Percentiles rank a stretch among this genome's conserved stretches.
These are phyloP conservation scores for Paramarasmius palmivorus DNA, from an alignment of 1,284 basidiomycete species.

Conservation along the genomic window DNA sequence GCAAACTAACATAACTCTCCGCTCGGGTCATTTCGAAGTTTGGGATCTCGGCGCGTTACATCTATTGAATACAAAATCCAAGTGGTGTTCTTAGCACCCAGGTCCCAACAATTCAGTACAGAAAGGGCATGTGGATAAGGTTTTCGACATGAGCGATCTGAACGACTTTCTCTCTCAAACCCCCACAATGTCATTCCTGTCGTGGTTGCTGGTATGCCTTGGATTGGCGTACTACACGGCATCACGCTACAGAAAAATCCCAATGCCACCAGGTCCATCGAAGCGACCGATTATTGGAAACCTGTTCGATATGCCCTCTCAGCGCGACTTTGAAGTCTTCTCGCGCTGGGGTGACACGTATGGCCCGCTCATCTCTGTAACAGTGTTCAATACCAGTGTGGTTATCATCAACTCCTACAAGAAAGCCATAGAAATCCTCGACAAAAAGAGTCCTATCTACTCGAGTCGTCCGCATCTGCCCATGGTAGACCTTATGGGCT, in stretches of 20 bases:
- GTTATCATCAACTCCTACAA: slow-evolving; percentile 26
- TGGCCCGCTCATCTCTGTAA: slow-evolving; percentile 26
- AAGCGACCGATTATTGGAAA: slow-evolving; percentile 43
- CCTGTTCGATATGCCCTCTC: slow-evolving; percentile 40
- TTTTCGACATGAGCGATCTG: no score
- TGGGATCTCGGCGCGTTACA: no score
- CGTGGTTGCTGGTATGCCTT: background rate
- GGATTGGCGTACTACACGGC: background rate
- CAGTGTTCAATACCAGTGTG: slow-evolving; percentile 12
- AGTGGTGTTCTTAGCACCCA: no score
- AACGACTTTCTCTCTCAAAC: background rate
- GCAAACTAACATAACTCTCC: no score
- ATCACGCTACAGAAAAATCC: slow-evolving; percentile 4
- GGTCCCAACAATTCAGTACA: no score
- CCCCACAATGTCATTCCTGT: background rate
- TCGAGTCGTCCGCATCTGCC: slow-evolving; percentile 23
- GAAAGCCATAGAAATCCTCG: slow-evolving; percentile 23
- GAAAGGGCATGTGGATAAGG: no score
- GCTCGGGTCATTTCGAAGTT: no score
- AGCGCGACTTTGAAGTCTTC: slow-evolving; percentile 39
- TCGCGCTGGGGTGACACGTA: slow-evolving; percentile 41
- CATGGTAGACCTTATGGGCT: slow-evolving; percentile 23
- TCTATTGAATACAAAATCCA: no score
- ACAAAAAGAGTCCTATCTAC: slow-evolving; percentile 24
- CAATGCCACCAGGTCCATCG: slow-evolving; percentile 43